These are phyloP conservation scores for Venustampulla echinocandica DNA, from an alignment of 495 filamentous ascomycete genomes.

Conservation along the genomic window DNA sequence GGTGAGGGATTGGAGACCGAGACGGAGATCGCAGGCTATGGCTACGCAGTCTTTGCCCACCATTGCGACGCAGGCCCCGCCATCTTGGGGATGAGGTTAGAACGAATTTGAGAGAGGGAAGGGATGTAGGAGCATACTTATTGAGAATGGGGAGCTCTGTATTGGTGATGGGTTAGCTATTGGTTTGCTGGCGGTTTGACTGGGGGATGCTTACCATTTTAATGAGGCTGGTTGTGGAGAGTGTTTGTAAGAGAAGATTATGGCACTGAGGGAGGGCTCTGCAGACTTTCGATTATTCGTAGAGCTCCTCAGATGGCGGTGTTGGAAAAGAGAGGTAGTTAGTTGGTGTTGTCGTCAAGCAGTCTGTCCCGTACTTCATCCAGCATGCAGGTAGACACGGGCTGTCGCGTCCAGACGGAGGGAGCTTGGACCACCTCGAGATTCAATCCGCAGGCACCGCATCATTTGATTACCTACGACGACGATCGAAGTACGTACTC, in stretches of 20 bases:
- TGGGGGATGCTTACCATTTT: conserved; percentile 18
- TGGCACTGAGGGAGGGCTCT: no score
- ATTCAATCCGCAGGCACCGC: conserved; percentile 13
- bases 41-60: conserved; percentile 98
- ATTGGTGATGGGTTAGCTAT: conserved; percentile 11
- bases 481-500: no score
- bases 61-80: conserved; percentile 95
- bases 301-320: conserved; percentile 13
- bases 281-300: neutral
- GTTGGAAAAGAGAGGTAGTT: conserved; percentile 14
- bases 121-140: conserved; percentile 54
- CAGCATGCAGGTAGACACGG: conserved; percentile 21
- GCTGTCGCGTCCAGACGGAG: conserved; percentile 20
- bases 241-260: neutral
- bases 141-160: conserved; percentile 65
- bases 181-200: conserved; percentile 1
- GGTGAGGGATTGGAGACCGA: conserved; percentile 92
- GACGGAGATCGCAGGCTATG: conserved; percentile 96
- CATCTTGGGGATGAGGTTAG: conserved; percentile 49
- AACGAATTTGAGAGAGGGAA: conserved; percentile 6
- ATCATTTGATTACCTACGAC: neutral
- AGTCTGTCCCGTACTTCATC: no score
- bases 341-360: conserved; percentile 3
- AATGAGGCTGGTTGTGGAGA: neutral
- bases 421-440: conserved; percentile 13